Conservation (phyloP, 129 eudicot genomes). For the Chrysanthemum seticuspe region DNA sequence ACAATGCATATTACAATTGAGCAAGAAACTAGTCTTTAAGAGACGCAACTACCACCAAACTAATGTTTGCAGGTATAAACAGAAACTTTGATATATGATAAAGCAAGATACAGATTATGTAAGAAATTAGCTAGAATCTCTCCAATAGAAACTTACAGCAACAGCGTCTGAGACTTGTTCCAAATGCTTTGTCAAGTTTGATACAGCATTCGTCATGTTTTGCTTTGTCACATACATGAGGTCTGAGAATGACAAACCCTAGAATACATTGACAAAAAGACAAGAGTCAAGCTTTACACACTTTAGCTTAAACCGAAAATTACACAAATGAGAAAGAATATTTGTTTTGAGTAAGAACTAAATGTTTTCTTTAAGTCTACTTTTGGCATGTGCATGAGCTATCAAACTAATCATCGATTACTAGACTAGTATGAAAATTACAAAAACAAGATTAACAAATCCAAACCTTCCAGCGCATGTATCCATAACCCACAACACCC, state of each 20-base stretch:
- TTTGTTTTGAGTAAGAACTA: neutral
- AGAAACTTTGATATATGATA: conserved; percentile 13
- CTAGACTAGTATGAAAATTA: neutral
- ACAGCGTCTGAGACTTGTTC: conserved; percentile 83
- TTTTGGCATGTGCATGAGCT: conserved; percentile 14
- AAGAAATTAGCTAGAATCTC: neutral
- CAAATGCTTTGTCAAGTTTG: conserved; percentile 79
- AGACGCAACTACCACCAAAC: neutral
- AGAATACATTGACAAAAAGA: conserved; percentile 23
- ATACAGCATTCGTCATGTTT: conserved; percentile 76
- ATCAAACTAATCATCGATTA: neutral
- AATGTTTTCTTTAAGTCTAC: conserved; percentile 17
- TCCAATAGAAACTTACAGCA: conserved; percentile 54
- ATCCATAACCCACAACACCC: conserved; percentile 87
- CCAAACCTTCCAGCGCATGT: conserved; percentile 98
- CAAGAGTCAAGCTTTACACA: conserved; percentile 14
- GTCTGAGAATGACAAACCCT: conserved; percentile 86
- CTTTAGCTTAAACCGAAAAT: neutral
- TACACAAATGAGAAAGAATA: neutral
- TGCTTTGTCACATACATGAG: conserved; percentile 88
- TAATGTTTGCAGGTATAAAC: neutral
- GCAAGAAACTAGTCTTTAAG: neutral
- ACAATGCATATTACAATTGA: neutral
- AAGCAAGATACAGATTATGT: conserved; percentile 4
- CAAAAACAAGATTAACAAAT: conserved; percentile 6